Percentiles rank a stretch among this genome's conserved stretches.
phyloP scores from a whole-genome alignment of 148 eudicot species.

The Fagopyrum homotropicum region DNA sequence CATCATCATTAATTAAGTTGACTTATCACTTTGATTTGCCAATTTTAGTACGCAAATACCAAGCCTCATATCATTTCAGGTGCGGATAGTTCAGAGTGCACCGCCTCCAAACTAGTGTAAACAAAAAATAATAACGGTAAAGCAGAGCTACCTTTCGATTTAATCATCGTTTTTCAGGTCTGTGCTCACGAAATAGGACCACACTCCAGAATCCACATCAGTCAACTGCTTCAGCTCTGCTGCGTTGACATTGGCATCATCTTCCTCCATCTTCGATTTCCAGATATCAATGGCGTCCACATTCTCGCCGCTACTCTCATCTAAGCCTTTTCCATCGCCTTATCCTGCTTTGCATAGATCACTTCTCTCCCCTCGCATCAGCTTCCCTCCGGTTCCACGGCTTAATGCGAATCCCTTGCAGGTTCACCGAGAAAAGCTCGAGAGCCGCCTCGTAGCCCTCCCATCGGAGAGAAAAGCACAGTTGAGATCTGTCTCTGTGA shows the following conservation, averaged over 20 bases:
- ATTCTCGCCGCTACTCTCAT: conserved; percentile 2
- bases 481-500: conserved; percentile 23
- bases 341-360: not conserved
- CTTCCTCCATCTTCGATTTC: not conserved
- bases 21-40: no score
- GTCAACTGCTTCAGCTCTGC: not conserved
- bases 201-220: no score
- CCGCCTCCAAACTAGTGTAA: no score
- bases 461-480: not conserved
- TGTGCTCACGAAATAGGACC: no score
- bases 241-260: not conserved
- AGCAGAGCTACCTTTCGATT: no score
- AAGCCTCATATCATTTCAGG: no score
- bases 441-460: not conserved
- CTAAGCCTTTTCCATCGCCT: not conserved
- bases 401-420: not conserved
- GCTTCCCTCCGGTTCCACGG: not conserved
- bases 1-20: no score
- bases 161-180: no score
- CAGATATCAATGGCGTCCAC: conserved; percentile 3
- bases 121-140: no score
- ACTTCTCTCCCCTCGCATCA: not conserved
- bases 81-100: no score
- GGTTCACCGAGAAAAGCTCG: not conserved
- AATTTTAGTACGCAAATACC: no score